Evolutionary conservation across 495 filamentous ascomycete species (phyloP), one percentile per base, ranked within the genome.

Genomic region (Penicillium roqueforti): DNA sequence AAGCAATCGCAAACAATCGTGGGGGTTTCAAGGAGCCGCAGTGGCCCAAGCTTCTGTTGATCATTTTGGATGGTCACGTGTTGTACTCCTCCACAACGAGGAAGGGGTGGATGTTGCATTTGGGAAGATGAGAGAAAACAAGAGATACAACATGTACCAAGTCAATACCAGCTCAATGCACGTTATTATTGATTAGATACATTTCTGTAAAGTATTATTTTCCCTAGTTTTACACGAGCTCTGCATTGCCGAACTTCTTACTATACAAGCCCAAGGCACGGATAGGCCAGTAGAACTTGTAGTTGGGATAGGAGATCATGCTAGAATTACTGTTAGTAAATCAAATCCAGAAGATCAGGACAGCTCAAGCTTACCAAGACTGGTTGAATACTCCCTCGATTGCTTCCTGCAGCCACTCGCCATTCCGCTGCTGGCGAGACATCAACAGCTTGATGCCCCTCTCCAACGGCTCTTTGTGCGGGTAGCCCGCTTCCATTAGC

Each of bases 371-470:
- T 71, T 62, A 86, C 84, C 93, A 97, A 63, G 85, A 95, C 75
- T 97, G 96, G 72, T 98, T 98, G 76, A 98, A 98, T 11, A 98
- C 93, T 6, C 93, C 93, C 65, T 98, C 93, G 60, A 98, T 97
- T 0, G 84, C 85, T 72, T 98, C 93, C 64, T 97, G 92, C 56
- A 87, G 68, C 93, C 93, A 98, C 74, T 96, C 91, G 13, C 93
- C 93, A 67, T 95, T 95, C 4, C 73, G 66, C 66, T 88, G 84
- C 66, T 98, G 93, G 39, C 93, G 80, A 8, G 77, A 72, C 86
- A 96, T 92, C 42, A 98, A 78, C 58, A 97, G 74, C 71, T 82
- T 83, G 66, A 97, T 77, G 1, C 84, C 93, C 56, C 74, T 85
- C 66, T 81, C 81, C 26, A 98, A 76, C 18, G 85, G 85, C 59